These are phyloP conservation scores for Saccharomycopsis fodiens DNA, from an alignment of 805 yeast genomes.

Conservation along the genomic window DNA sequence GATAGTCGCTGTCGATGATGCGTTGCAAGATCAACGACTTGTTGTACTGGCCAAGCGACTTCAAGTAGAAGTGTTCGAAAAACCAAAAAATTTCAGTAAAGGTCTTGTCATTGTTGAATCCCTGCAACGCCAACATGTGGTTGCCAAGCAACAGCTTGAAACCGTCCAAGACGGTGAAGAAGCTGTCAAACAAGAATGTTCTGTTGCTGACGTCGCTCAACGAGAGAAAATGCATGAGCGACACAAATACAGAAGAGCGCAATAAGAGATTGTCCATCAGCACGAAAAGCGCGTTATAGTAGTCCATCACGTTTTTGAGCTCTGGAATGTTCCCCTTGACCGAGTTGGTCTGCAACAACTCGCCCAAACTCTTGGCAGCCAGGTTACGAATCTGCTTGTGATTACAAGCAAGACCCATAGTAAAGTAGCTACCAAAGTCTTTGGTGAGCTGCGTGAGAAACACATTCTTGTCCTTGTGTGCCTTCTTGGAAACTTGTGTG, in stretches of 20 bases:
- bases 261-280: constrained; percentile 26
- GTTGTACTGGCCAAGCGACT: constrained; percentile 30
- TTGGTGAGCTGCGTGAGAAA: constrained; percentile 19
- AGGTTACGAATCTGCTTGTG: constrained; percentile 22
- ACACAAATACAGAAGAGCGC: constrained; percentile 26
- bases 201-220: constrained; percentile 25
- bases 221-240: constrained; percentile 30
- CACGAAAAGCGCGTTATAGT: constrained; percentile 21
- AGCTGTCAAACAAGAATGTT: constrained; percentile 25
- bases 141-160: constrained; percentile 26
- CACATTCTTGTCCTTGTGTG: constrained; percentile 15
- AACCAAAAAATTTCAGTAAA: constrained; percentile 23
- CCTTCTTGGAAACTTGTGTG: constrained; percentile 10
- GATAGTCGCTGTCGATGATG: constrained; percentile 23
- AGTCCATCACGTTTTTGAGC: constrained; percentile 22
- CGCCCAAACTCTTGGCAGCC: constrained; percentile 31
- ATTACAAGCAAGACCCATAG: constrained; percentile 16
- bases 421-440: constrained; percentile 14
- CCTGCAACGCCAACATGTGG: constrained; percentile 22
- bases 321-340: constrained; percentile 18
- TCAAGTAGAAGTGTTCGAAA: constrained; percentile 23
- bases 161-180: constrained; percentile 24
- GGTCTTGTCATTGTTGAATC: constrained; percentile 23
- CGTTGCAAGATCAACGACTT: constrained; percentile 23
- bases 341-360: constrained; percentile 24